Evolutionary conservation across 371 early-diverging fungal genomes (phyloP).

Genomic region (Actinomucor elegans): DNA sequence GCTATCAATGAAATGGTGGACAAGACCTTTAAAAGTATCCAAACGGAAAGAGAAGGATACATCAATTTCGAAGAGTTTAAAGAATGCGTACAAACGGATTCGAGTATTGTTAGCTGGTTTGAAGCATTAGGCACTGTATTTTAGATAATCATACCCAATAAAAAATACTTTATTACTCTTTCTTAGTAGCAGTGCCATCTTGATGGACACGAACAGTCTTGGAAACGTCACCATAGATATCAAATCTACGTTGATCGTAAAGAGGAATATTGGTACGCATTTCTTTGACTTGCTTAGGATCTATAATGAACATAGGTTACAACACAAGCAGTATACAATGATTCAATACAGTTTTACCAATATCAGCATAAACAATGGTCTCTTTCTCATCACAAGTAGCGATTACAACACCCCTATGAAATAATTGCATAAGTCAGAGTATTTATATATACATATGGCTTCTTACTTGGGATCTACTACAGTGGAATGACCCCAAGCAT

Average conservation of each 20-base stretch:
- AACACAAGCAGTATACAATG: too few species aligned
- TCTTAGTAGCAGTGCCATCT: constrained; percentile 33
- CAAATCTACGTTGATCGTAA: constrained; percentile 82
- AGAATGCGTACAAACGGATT: constrained; percentile 66
- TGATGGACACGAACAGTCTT: constrained; percentile 23
- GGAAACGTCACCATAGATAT: constrained; percentile 74
- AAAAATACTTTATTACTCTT: constrained; percentile 8
- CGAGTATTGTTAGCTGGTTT: constrained; percentile 70
- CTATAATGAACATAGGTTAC: too few species aligned
- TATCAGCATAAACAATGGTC: constrained; percentile 81
- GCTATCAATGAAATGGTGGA: constrained; percentile 95
- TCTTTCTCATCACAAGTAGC: constrained; percentile 77
- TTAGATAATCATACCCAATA: too few species aligned
- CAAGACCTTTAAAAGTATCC: constrained; percentile 72
- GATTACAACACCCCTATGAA: constrained; percentile 61
- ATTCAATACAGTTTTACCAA: constrained; percentile 57
- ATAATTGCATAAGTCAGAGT: too few species aligned
- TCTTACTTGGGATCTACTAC: constrained; percentile 81
- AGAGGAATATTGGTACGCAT: constrained; percentile 77
- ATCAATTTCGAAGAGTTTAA: constrained; percentile 81
- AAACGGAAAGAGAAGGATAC: constrained; percentile 59
- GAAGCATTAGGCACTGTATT: constrained; percentile 74
- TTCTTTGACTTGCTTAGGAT: constrained; percentile 58
- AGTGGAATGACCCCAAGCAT: constrained; percentile 95
- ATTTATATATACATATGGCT: too few species aligned